phyloP scores from a whole-genome alignment of 192 early-diverging fungal genomes.

The Coemansia sp. region DNA sequence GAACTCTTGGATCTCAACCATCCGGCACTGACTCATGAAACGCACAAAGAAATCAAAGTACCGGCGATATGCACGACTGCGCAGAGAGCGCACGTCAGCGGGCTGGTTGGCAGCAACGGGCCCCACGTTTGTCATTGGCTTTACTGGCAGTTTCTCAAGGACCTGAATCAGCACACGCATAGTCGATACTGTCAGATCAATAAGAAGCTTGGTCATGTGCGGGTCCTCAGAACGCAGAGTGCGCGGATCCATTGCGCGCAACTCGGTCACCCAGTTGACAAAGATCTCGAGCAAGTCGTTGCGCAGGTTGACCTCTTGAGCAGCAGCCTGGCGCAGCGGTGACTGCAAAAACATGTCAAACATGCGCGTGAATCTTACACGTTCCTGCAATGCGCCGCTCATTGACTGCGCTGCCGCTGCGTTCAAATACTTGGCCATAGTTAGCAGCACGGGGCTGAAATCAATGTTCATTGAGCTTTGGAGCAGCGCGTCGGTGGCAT shows the following conservation, averaged over 20 bases:
- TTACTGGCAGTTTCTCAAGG: constrained; percentile 52
- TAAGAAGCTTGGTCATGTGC: constrained; percentile 44
- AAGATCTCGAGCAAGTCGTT: constrained; percentile 55
- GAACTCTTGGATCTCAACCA: constrained; percentile 56
- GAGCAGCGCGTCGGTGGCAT: constrained; percentile 39
- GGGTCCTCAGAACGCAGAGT: constrained; percentile 44
- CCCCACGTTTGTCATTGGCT: constrained; percentile 36
- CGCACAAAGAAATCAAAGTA: constrained; percentile 60
- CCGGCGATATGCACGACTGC: constrained; percentile 48
- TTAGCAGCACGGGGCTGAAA: constrained; percentile 50
- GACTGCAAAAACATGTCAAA: constrained; percentile 51
- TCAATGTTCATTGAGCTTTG: constrained; percentile 51
- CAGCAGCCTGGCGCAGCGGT: constrained; percentile 46
- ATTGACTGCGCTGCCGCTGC: constrained; percentile 35
- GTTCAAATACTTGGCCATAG: constrained; percentile 52
- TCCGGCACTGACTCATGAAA: constrained; percentile 58
- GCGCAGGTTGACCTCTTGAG: constrained; percentile 54
- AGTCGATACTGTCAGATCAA: constrained; percentile 42
- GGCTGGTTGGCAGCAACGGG: constrained; percentile 27
- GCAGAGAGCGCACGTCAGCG: constrained; percentile 44
- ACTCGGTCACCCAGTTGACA: constrained; percentile 56
- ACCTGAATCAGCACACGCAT: constrained; percentile 51
- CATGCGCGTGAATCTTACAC: constrained; percentile 48
- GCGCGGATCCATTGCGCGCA: constrained; percentile 55
- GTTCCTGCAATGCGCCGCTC: constrained; percentile 48